A percentile compares a stretch with the other conserved stretches of the same genome.
These are phyloP conservation scores for Diutina neorugosa DNA, from an alignment of 1,139 yeast genomes.

Conservation along the genomic window DNA sequence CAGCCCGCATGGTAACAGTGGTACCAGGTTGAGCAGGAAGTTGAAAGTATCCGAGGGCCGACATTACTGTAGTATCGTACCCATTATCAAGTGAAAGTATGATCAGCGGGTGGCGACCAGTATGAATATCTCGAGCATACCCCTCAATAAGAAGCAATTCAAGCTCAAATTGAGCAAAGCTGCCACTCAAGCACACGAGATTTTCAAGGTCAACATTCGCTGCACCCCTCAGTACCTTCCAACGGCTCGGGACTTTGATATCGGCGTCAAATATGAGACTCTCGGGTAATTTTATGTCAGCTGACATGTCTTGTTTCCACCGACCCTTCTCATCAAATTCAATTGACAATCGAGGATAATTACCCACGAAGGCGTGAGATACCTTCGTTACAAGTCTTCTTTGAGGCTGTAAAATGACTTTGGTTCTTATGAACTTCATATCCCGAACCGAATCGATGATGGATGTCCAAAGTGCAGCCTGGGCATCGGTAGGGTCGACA, in stretches of 20 bases:
- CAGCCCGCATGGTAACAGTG: conserved; percentile 17
- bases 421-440: conserved; percentile 35
- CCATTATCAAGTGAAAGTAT: not conserved
- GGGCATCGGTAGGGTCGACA: conserved; percentile 61
- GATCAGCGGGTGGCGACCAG: conserved; percentile 3
- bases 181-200: conserved; percentile 21
- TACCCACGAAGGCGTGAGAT: not conserved
- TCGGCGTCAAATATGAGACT: not conserved
- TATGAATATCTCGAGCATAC: conserved; percentile 36
- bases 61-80: conserved; percentile 48
- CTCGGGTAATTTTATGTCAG: not conserved
- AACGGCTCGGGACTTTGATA: not conserved
- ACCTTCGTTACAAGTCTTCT: not conserved
- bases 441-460: conserved; percentile 33
- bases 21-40: conserved; percentile 56
- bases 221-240: not conserved
- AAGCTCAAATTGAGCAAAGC: conserved; percentile 18
- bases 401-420: conserved; percentile 50
- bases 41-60: conserved; percentile 67
- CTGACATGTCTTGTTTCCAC: not conserved
- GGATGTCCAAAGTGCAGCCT: conserved; percentile 46
- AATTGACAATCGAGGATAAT: not conserved
- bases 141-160: conserved; percentile 60
- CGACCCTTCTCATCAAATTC: not conserved
- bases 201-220: conserved; percentile 47